phyloP scores from a whole-genome alignment of 106 monocot genomes.

The Gastrodia elata region DNA sequence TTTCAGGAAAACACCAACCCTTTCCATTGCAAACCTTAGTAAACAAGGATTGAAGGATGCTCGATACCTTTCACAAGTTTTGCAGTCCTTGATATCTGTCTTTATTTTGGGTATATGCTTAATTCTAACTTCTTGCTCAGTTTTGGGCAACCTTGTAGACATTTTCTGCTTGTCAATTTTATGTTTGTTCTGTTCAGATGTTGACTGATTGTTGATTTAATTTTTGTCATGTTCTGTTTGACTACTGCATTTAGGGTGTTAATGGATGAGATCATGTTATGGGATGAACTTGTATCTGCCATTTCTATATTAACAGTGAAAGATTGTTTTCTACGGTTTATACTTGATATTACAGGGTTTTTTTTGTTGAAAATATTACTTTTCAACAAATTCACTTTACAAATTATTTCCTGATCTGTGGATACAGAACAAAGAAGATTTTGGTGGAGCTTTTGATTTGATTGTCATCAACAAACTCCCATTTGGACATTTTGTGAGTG shows the following conservation, averaged over 20 bases:
- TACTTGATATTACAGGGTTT: neutral
- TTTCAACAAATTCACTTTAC: neutral
- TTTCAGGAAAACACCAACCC: no score
- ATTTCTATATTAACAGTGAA: neutral
- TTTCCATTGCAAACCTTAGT: neutral
- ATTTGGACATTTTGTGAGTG: slow-evolving; percentile 69
- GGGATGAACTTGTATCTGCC: neutral
- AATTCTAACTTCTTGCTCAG: neutral
- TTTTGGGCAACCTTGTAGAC: neutral
- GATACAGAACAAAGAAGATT: slow-evolving; percentile 70
- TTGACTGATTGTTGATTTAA: neutral
- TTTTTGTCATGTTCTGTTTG: neutral
- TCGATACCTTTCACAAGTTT: neutral
- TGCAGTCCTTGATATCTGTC: neutral
- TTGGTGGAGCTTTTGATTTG: slow-evolving; percentile 43
- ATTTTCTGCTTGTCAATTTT: neutral
- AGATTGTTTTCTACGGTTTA: neutral
- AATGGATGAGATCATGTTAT: neutral
- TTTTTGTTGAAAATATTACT: neutral
- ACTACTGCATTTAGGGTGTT: neutral
- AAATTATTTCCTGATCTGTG: slow-evolving; percentile 1
- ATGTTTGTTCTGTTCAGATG: neutral
- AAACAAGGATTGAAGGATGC: neutral
- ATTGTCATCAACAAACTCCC: slow-evolving; percentile 40
- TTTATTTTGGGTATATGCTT: neutral